Base-by-base conservation (phyloP, 2,329 filamentous ascomycete species). In the Leptodontidium sp. region DNA sequence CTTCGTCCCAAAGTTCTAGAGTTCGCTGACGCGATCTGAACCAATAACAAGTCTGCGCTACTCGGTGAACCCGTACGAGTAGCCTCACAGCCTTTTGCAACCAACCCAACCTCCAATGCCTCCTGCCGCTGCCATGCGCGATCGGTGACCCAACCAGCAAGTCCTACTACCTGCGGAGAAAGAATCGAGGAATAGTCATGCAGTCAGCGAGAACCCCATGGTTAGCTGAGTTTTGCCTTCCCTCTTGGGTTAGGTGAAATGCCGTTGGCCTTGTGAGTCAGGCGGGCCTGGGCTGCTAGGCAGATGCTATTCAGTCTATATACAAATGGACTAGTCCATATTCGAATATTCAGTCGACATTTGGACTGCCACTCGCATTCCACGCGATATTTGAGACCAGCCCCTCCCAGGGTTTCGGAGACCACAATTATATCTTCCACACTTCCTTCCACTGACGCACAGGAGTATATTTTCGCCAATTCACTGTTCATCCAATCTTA, bases 231-330 rank as follows among this genome's bases (percentile, higher is more conserved):
- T 52, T 53, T 40, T 58, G 21, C 26, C 58, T 50, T 17, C 57
- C 49, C 21, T 40, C 58, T 32, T 57, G 49, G 11, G 55, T 24
- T 26, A 14, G 40, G 32, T 17, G 24, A 29, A 29, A 29, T 17
- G 21, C 17, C 11, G n/a, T 38, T 64, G 64, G 67, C 64, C 64
- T 64, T 52, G 64, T 69, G 67, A 69, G 58, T 69, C 67, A 66
- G 52, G 59, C 64, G 58, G 64, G 35, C 21, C 40, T 40, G 21
- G 29, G 11, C 24, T 49, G 43, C 9, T 47, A 55, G 55, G 32
- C 29, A 52, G 64, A 40, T 35, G 49, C 63, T 58, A 58, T 50
- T 14, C 47, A 50, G 15, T 50, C 17, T 1, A 50, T 50, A 50
- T 21, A 50, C 21, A 50, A n/a, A 21, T 50, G 14, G 21, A 21